Base-by-base conservation (phyloP, 148 eudicot genomes). In the Diospyros kaki region DNA sequence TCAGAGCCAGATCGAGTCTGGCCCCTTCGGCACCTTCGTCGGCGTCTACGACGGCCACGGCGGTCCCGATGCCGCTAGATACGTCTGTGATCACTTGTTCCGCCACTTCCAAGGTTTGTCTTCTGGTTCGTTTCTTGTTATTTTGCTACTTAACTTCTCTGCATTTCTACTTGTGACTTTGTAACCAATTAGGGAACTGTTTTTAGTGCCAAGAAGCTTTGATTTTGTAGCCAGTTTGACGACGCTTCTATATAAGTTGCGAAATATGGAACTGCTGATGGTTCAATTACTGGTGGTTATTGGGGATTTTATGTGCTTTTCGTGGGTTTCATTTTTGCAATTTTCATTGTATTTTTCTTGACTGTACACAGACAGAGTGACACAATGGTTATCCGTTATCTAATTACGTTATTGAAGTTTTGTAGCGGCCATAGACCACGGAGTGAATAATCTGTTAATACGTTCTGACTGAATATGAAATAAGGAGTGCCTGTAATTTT, bases 41-140 rank as follows among this genome's bases (percentile, higher is more conserved):
- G 95, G 95, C 8, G 86, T 90, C 72, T 88, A 90, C 69, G 95
- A 90, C 52, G 95, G 95, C 9, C 95, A 90, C 61, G 92, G 90
- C 41, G 95, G 95, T 1, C 90, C 87, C 6, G 87, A 90, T 18
- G 85, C 90, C 2, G 89, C 95, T 58, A 81, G 92, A 42, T 90
- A 76, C 68, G 85, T 90, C 0, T 83, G 86, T 42, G 90, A 88
- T 86, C 79, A 85, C 45, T 77, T 90, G 65, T 90, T 85, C 67
- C 82, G 77, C 13, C 75, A 85, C 66, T 86, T 90, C 69, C 80
- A 70, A 86, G 91, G 91, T 89, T 64, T n/a, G 76, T 73, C 63
- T 58, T 76, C 46, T 39, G 15, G 4, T 50, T 73, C 14, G 9
- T 42, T 17, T 45, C 38, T 56, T 72, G 66, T 61, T 9, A 6